Evolutionary conservation across 148 eudicot genomes (phyloP).

Genomic region (Rhododendron griersonianum): DNA sequence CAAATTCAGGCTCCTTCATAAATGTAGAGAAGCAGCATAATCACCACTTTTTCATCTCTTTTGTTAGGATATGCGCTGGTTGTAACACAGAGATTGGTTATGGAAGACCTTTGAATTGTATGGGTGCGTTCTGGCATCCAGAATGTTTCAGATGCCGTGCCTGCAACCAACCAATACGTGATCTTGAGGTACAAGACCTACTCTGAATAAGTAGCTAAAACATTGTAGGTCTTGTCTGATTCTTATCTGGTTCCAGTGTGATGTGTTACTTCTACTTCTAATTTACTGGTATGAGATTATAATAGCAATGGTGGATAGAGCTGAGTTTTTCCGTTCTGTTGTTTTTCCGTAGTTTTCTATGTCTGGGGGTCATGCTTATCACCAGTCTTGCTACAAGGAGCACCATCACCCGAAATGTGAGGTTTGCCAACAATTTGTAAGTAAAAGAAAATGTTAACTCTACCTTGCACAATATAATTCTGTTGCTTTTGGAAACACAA

Average conservation of each 20-base stretch:
- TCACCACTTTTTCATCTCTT: not conserved
- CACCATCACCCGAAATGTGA: slow-evolving; percentile 92
- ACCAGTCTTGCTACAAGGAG: slow-evolving; percentile 84
- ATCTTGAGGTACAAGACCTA: slow-evolving; percentile 60
- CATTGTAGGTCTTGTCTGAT: not conserved
- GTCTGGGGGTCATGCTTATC: slow-evolving; percentile 75
- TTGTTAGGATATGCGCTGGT: slow-evolving; percentile 64
- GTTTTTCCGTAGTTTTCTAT: slow-evolving; percentile 64
- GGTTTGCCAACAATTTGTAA: slow-evolving; percentile 77
- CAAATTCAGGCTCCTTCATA: not conserved
- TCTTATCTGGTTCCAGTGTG: not conserved
- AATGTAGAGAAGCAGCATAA: not conserved
- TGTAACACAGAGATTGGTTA: slow-evolving; percentile 82
- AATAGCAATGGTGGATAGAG: not conserved
- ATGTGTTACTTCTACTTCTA: not conserved
- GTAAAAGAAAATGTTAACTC: slow-evolving; percentile 12
- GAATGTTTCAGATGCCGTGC: slow-evolving; percentile 86
- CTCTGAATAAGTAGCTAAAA: not conserved
- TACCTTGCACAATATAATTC: not conserved
- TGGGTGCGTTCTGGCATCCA: slow-evolving; percentile 96
- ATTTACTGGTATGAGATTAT: not conserved
- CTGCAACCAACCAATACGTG: slow-evolving; percentile 75
- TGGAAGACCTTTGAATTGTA: slow-evolving; percentile 78
- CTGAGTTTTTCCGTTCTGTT: not conserved
- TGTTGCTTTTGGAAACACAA: not conserved